Evolutionary conservation across 208 protist genomes (phyloP), one percentile per base, ranked within the genome.

Genomic region (Strigomonas culicis): DNA sequence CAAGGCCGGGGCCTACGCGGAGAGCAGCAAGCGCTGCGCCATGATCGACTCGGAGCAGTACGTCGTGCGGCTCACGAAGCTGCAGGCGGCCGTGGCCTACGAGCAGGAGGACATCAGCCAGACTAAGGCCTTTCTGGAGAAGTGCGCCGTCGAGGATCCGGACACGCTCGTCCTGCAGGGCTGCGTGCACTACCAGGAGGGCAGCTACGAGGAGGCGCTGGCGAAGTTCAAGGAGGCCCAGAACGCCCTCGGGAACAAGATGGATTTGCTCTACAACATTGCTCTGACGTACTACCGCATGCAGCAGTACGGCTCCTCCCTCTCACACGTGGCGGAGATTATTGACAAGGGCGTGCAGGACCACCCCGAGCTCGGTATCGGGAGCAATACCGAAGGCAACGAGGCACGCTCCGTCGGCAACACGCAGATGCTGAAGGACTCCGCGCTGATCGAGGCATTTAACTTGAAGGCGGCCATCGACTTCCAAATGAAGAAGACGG

Each of bases 401-500:
- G 96, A 98, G 67, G 93, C 97, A 0, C 85, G 94, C 28, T 95
- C 84, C 21, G 97, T 98, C 0, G 97, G 97, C 31, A 99, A 99
- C 80, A 97, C 92, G 2, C 84, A 92, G 56, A 65, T 93, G n/a
- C 81, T 98, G 34, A 91, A 97, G 74, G 95, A 99, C 57, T 98
- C 95, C 0, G 96, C 96, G 0, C 84, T 99, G 0, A 90, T 99
- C 34, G 97, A 99, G 73, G 96, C 97, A 0, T 98, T 99, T 75
- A 99, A 99, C 72, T 79, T 99, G 15, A 99, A 99, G 79, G 94
- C 91, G 0, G 96, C 97, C n/a, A 98, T 98, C 75, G 93, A 98
- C 72, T 98, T 97, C 62, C 77, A 86, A 63, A 88, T 97, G 82
- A 96, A 97, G 69, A 98, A 98, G 46, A 52, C 68, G 52, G 61